A percentile compares a stretch with the other conserved stretches of the same genome.
Evolutionary conservation across 495 filamentous ascomycete genomes (phyloP).

Genomic region (Lepidopterella palustris): DNA sequence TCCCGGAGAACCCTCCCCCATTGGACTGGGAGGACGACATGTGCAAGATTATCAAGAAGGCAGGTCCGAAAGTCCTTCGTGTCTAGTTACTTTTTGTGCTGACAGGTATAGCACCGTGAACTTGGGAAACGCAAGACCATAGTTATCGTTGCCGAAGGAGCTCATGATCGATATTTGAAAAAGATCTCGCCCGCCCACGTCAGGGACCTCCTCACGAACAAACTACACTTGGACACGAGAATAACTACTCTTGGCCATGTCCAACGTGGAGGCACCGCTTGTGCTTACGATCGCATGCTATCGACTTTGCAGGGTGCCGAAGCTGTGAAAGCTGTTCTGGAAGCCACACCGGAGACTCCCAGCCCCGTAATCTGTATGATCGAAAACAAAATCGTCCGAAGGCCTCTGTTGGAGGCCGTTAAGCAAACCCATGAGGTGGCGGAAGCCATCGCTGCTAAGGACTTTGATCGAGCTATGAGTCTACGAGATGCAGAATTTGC

Average conservation of each 20-base stretch:
- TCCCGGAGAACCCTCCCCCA: slow-evolving; percentile 87
- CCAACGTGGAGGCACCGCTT: slow-evolving; percentile 85
- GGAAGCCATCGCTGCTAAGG: slow-evolving; percentile 66
- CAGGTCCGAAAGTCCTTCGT: slow-evolving; percentile 35
- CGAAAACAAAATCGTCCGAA: slow-evolving; percentile 95
- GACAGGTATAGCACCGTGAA: slow-evolving; percentile 65
- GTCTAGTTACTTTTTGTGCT: slow-evolving; percentile 33
- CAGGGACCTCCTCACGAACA: slow-evolving; percentile 78
- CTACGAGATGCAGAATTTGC: slow-evolving; percentile 89
- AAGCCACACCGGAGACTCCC: slow-evolving; percentile 80
- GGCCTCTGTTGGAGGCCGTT: slow-evolving; percentile 83
- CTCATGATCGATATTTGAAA: slow-evolving; percentile 75
- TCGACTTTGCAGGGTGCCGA: slow-evolving; percentile 92
- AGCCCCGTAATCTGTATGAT: slow-evolving; percentile 91
- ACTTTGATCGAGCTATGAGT: slow-evolving; percentile 79
- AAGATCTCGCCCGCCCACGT: slow-evolving; percentile 75
- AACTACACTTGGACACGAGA: slow-evolving; percentile 78
- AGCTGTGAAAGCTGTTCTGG: slow-evolving; percentile 92
- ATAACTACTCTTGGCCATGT: slow-evolving; percentile 96
- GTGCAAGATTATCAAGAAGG: slow-evolving; percentile 72
- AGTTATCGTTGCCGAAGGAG: slow-evolving; percentile 95
- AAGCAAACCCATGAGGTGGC: slow-evolving; percentile 75
- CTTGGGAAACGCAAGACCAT: slow-evolving; percentile 95
- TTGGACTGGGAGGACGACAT: slow-evolving; percentile 88
- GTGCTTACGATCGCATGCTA: slow-evolving; percentile 91